Evolutionary conservation across 1,139 yeast species (phyloP).

Genomic region (Yamadazyma taylorii): DNA sequence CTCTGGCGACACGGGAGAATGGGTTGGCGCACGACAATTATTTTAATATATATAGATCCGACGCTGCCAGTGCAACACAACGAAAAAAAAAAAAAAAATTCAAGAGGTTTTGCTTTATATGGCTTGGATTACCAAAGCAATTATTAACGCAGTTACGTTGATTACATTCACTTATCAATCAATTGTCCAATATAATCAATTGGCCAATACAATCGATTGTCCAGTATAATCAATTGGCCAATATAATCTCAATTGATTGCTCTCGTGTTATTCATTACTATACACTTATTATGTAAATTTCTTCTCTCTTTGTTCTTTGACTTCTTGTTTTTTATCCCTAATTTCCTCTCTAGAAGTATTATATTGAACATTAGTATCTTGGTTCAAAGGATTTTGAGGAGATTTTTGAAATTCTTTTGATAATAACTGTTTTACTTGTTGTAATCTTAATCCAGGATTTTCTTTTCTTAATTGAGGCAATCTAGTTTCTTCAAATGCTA

Average conservation of each 20-base stretch:
- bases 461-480: conserved; percentile 74
- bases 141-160: too few relatives aligned
- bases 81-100: too few relatives aligned
- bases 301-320: conserved; percentile 49
- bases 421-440: conserved; percentile 72
- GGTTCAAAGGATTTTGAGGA: conserved; percentile 84
- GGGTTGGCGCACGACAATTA: conserved; percentile 4
- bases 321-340: conserved; percentile 45
- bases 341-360: conserved; percentile 66
- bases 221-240: too few relatives aligned
- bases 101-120: too few relatives aligned
- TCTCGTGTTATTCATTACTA: neutral
- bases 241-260: too few relatives aligned
- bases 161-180: too few relatives aligned
- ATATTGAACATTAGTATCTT: conserved; percentile 60
- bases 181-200: too few relatives aligned
- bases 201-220: too few relatives aligned
- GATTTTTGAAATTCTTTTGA: conserved; percentile 82
- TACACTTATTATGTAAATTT: conserved; percentile 25
- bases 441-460: conserved; percentile 76
- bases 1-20: neutral
- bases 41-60: conserved; percentile 2
- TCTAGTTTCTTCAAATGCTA: conserved; percentile 70
- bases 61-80: too few relatives aligned
- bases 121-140: too few relatives aligned